Evolutionary conservation across 164 flowering plant genomes (phyloP), one percentile per base, ranked within the genome.

Genomic region (Kalanchoe fedtschenkoi): DNA sequence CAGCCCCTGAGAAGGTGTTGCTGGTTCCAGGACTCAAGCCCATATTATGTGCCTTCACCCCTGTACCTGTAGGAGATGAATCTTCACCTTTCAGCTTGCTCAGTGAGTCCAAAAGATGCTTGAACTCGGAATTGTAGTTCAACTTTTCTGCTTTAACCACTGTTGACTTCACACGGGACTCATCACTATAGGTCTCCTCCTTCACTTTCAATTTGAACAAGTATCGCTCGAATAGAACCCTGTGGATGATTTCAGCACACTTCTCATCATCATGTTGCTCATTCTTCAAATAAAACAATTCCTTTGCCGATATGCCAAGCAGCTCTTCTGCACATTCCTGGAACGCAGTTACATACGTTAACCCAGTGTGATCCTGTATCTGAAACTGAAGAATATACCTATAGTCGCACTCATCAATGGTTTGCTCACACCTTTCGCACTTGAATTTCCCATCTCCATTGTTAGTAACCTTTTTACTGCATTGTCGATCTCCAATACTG

Each of bases 391-490:
- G 85, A 60, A 91, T 77, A 61, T 91, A 95, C 75, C 97, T 77
- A 62, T 86, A 89, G 63, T 95, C 97, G 74, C 96, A 89, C 38
- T 86, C 87, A 58, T 73, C 84, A 58, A 89, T 77, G 42, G 76
- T 67, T 64, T 77, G 76, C 65, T 89, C 95, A 69, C 99, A 95
- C 74, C 80, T 87, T 21, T 91, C 99, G 56, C 99, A 95, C 37
- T 78, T 71, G 95, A 95, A 95, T 71, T 64, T 83, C 39, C 99
- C 99, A 78, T 95, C 97, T 7, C 97, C 99, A 72, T 95, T 83
- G 65, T 95, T 85, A 26, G 72, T 77, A 26, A 89, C 97, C 72
- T 91, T 95, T 74, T 95, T 95, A 80, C 59, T 84, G 82, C 99
- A 95, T 54, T 80, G 82, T 4, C 96, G 74, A 64, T 91, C 99